Evolutionary conservation across 2,329 filamentous ascomycete genomes (phyloP).

Genomic region (Penicillium sp.): DNA sequence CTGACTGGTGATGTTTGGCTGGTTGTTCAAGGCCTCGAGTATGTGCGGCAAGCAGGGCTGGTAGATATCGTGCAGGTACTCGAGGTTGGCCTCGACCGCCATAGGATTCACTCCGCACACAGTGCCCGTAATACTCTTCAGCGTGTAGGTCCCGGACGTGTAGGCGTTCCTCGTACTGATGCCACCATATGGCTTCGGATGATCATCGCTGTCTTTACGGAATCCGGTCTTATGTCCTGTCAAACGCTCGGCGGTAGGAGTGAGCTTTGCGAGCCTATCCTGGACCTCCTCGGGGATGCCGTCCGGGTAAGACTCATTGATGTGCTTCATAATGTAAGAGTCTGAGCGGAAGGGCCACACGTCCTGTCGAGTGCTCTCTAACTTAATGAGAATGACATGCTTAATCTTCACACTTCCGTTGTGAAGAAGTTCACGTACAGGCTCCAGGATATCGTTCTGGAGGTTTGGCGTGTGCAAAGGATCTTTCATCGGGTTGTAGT

Average conservation of each 20-base stretch:
- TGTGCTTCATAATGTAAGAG: conserved; percentile 29
- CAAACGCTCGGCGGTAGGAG: conserved; percentile 24
- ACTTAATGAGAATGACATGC: conserved; percentile 43
- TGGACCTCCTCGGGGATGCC: conserved; percentile 32
- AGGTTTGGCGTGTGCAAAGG: conserved; percentile 18
- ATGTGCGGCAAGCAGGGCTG: conserved; percentile 44
- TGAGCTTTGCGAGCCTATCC: conserved; percentile 24
- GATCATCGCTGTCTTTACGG: conserved; percentile 5
- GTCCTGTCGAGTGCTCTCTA: conserved; percentile 47
- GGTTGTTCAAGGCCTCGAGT: conserved; percentile 20
- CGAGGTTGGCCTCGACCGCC: conserved; percentile 43
- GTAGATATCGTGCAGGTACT: conserved; percentile 42
- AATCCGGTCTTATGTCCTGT: conserved; percentile 23
- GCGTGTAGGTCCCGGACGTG: conserved; percentile 43
- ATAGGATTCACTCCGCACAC: conserved; percentile 43
- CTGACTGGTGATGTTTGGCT: conserved; percentile 12
- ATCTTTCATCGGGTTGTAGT: conserved; percentile 13
- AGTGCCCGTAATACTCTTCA: conserved; percentile 44
- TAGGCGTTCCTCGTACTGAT: conserved; percentile 41
- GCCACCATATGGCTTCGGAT: conserved; percentile 35
- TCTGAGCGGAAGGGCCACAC: conserved; percentile 45
- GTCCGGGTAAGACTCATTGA: conserved; percentile 35
- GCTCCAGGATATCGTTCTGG: conserved; percentile 13
- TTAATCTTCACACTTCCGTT: conserved; percentile 37
- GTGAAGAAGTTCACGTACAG: conserved; percentile 12